Evolutionary conservation across 2,329 filamentous ascomycete species (phyloP), one percentile per base, ranked within the genome.

Genomic region (Dothideomycetes sp.): DNA sequence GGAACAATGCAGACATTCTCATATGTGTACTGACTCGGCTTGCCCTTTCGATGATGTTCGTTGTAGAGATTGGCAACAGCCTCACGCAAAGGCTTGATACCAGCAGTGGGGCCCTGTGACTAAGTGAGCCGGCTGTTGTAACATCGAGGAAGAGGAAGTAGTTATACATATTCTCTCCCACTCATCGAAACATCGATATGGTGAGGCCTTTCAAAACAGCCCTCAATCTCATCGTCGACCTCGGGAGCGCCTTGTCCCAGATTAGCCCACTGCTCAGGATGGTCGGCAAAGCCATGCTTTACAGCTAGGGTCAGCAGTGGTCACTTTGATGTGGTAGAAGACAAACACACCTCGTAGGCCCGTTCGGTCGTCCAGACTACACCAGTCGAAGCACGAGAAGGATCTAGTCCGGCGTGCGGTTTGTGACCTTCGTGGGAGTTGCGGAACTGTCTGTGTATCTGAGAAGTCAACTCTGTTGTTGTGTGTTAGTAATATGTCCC

Each of bases 1-100:
- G 89, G 89, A 3, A 96, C 89, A 59, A 96, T 94, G 60, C 84
- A 88, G 13, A 95, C 89, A 61, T 96, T 96, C 70, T 96, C 89
- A 83, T 85, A 95, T 5, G 84, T 93, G 62, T 96, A 96, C 65
- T 93, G 73, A 63, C 82, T 89, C 9, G 78, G 73, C 68, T 91
- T 93, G 56, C 83, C 86, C 65, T 89, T 68, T 49, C 89, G 80
- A 56, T 95, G 89, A 62, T 89, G 84, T 61, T 82, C 82, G 57
- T 96, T 96, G 74, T 96, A 96, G 47, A 96, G 74, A 45, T 80
- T 78, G 44, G 89, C 89, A 31, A 96, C 87, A 13, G 89, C 89
- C 56, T 86, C 83, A 52, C 89, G 75, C 49, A 96, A 70, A 18
- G 85, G 80, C 67, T 86, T 89, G 70, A 95, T 96, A 55, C 89